A percentile compares a stretch with the other conserved stretches of the same genome.
phyloP scores from a whole-genome alignment of 768 basidiomycete species.

The Mycena rosella region DNA sequence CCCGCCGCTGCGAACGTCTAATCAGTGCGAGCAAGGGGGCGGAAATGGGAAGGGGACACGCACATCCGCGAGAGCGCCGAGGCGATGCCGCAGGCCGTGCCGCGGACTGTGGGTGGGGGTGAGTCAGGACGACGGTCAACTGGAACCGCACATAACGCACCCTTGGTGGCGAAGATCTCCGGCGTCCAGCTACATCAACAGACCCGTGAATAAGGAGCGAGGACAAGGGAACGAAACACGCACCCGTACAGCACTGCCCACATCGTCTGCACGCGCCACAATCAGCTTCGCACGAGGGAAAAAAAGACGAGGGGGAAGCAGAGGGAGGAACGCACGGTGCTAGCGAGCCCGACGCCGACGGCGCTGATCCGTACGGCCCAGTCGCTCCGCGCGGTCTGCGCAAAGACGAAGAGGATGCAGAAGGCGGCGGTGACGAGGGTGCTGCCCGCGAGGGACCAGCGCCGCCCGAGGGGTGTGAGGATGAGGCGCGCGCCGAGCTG shows the following conservation, averaged over 20 bases:
- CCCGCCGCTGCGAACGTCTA: constrained; percentile 70
- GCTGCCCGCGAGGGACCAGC: constrained; percentile 79
- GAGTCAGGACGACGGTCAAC: constrained; percentile 6
- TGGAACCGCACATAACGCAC: constrained; percentile 52
- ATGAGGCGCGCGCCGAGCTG: constrained; percentile 91
- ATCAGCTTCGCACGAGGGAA: background rate
- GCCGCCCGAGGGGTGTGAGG: constrained; percentile 75
- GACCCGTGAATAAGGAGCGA: background rate
- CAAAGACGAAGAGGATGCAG: constrained; percentile 77
- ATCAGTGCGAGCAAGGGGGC: background rate
- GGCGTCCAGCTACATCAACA: constrained; percentile 76
- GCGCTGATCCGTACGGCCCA: constrained; percentile 77
- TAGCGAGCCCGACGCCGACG: constrained; percentile 58
- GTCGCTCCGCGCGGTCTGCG: constrained; percentile 68
- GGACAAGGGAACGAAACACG: constrained; percentile 32
- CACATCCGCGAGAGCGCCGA: constrained; percentile 89
- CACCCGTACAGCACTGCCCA: constrained; percentile 88
- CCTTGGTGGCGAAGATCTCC: constrained; percentile 86
- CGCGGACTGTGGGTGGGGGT: constrained; percentile 65
- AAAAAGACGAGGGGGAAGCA: background rate
- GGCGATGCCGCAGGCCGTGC: constrained; percentile 90
- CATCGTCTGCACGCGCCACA: constrained; percentile 66
- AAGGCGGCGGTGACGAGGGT: constrained; percentile 83
- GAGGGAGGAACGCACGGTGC: constrained; percentile 64
- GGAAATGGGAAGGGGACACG: constrained; percentile 44